Evolutionary conservation across 148 eudicot genomes (phyloP).

Genomic region (Rhododendron griersonianum): DNA sequence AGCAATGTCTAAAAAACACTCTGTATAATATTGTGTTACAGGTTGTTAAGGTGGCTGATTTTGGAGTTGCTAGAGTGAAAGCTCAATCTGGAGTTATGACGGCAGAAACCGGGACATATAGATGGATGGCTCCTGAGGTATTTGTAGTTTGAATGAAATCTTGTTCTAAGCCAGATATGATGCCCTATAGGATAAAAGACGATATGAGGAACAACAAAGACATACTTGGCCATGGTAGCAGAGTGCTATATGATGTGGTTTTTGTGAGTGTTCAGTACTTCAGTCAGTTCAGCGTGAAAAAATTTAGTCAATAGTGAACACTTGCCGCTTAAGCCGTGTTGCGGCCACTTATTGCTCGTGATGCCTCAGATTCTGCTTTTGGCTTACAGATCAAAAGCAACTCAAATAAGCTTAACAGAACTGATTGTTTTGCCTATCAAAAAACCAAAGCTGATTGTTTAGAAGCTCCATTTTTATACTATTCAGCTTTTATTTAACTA

Average conservation of each 20-base stretch:
- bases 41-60: constrained; percentile 98
- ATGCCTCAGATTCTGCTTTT: background rate
- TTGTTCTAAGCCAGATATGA: background rate
- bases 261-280: background rate
- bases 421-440: background rate
- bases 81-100: constrained; percentile 96
- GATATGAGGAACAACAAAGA: too few relatives aligned
- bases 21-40: constrained; percentile 17
- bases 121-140: constrained; percentile 99
- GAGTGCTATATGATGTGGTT: background rate
- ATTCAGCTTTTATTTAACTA: background rate
- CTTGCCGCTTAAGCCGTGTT: background rate
- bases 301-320: background rate
- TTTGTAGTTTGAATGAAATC: background rate
- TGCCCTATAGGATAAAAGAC: background rate
- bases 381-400: background rate
- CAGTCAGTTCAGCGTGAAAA: background rate
- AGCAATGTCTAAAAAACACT: background rate
- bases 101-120: constrained; percentile 95
- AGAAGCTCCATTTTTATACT: background rate
- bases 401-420: background rate
- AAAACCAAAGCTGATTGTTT: background rate
- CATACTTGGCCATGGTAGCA: background rate
- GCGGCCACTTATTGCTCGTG: background rate
- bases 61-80: constrained; percentile 98